phyloP scores from a whole-genome alignment of 2,329 filamentous ascomycete species.

The Stemphylium vesicarium region DNA sequence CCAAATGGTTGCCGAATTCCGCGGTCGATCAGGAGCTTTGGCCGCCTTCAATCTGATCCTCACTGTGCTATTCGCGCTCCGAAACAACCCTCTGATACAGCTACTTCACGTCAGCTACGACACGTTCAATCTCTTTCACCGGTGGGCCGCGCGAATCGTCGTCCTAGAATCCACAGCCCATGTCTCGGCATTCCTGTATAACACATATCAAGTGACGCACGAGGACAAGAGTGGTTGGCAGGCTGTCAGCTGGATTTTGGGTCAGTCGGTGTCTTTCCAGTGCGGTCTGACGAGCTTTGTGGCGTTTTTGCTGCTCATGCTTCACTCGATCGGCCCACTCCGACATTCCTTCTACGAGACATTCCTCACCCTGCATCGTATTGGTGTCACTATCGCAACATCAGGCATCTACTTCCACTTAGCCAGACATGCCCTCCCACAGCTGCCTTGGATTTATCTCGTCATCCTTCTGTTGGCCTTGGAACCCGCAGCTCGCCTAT shows the following conservation, averaged over 20 bases:
- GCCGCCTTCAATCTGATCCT: constrained; percentile 77
- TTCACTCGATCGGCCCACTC: constrained; percentile 71
- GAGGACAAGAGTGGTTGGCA: constrained; percentile 54
- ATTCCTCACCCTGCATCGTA: constrained; percentile 74
- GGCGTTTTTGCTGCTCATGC: constrained; percentile 64
- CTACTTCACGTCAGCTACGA: constrained; percentile 75
- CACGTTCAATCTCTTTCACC: constrained; percentile 77
- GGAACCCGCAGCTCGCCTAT: constrained; percentile 65
- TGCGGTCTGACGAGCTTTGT: constrained; percentile 66
- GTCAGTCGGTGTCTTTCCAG: constrained; percentile 56
- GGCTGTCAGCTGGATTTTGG: constrained; percentile 36
- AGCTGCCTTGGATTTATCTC: constrained; percentile 65
- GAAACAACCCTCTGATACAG: constrained; percentile 76
- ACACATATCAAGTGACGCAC: constrained; percentile 47
- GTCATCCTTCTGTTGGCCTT: constrained; percentile 66
- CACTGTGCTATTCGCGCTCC: constrained; percentile 71
- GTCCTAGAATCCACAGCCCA: constrained; percentile 70
- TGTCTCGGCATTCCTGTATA: constrained; percentile 62
- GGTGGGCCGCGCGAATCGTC: constrained; percentile 77
- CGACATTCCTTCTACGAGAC: constrained; percentile 80
- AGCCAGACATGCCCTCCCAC: constrained; percentile 59
- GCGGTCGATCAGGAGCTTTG: constrained; percentile 73
- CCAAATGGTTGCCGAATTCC: constrained; percentile 64
- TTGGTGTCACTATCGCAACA: constrained; percentile 63
- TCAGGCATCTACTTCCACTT: constrained; percentile 70